Base-by-base conservation (phyloP, 148 eudicot genomes). In the Vaccinium myrtillus region DNA sequence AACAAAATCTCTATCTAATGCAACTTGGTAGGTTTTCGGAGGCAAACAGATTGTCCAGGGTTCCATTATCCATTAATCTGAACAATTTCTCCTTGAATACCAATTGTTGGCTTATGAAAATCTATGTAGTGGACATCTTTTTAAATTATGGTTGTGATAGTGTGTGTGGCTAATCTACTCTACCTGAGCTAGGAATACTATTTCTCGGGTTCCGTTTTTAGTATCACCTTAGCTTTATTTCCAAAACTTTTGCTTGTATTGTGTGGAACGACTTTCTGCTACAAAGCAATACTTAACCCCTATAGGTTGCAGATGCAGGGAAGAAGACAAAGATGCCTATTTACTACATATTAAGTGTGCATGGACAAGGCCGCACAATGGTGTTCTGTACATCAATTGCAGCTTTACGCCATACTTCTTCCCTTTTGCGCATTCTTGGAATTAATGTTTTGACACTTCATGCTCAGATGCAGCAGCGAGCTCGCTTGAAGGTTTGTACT, bases 311-410 rank as follows among this genome's bases (percentile, higher is more conserved):
- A 97, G 99, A 83, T 97, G 98, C 83, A 90, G 89, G 73, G 99
- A 97, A 85, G 98, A 94, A 84, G 96, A 97, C 82, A 97, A 97
- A 87, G 99, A 97, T 89, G 94, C 96, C 76, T 94, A 93, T 92
- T 88, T 97, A 94, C 86, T 97, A 97, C 84, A 92, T 97, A 36
- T 86, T 97, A 82, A 90, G 91, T 86, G 96, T 94, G 87, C 99
- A 97, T 88, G 98, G 98, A 85, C 94, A 89, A 82, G 96, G 99
- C 48, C 97, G 94, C 80, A 91, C 95, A 36, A 93, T 97, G 84
- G 95, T 97, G 69, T 97, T 97, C 90, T 97, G 98, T 90, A 92
- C 98, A 71, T 97, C 99, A 58, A 89, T 95, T 58, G 93, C 95
- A 86, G 98, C 96, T 82, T 85, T 97, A 75, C 98, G 97, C 80